Base-by-base conservation (phyloP, 2,329 filamentous ascomycete genomes). In the Teratosphaeria gauchensis region DNA sequence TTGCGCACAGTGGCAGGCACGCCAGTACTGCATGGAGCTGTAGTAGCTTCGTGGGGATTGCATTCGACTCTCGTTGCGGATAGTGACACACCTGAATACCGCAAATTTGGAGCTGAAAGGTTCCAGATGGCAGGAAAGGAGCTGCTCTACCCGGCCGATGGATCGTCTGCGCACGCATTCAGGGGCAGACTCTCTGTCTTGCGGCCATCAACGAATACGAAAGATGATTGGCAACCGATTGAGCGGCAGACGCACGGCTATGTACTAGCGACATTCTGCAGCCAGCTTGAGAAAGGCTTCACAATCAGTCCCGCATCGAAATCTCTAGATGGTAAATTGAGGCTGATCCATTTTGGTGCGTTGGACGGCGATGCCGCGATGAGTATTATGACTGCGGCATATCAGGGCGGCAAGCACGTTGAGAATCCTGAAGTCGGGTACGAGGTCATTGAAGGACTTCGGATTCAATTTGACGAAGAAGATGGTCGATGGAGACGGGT, bases 61-160 rank as follows among this genome's bases (percentile, higher is more conserved):
- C 92, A 97, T 69, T 89, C 92, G 32, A 85, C 87, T 51, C 80
- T 97, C 3, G 90, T 97, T 24, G 91, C 89, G 66, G 91, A 96
- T 75, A 94, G 89, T 72, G 92, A 97, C 72, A 95, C 92, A 0
- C 78, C 83, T 0, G 87, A 84, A 63, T 92, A 92, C 73, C 86
- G 92, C 62, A 82, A 84, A 64, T 86, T 88, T 68, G 92, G 92
- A 12, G 79, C 80, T 33, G 83, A 87, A 69, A 82, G 92, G 21
- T 97, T 97, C 74, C 82, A 85, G 58, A 90, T 96, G 83, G 91
- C 90, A 0, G 92, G 90, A 0, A 81, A 84, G 56, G 85, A 90
- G 66, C 81, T 92, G 7, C 75, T 96, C n/a, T 80, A 76, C 54
- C 84, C 83, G 0, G 69, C 75, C 0, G 77, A 82, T 55, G 80